Evolutionary conservation across 2,329 filamentous ascomycete genomes (phyloP).

Genomic region (Zelopaecilomyces penicillatus): DNA sequence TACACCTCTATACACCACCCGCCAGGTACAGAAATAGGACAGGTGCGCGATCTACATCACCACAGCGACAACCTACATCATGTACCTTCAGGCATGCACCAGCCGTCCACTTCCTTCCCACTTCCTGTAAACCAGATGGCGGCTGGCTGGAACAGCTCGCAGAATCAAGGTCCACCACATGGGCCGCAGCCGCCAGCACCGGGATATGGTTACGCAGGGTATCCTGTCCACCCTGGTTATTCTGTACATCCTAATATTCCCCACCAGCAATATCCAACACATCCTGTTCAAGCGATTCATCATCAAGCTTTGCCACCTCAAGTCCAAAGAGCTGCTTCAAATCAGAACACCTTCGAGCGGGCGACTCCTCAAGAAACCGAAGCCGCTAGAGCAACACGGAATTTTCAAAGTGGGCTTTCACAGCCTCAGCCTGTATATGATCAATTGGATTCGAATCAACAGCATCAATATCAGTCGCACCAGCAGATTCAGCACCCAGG

Average conservation of each 20-base stretch:
- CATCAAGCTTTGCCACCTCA: slow-evolving; percentile 48
- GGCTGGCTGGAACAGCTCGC: slow-evolving; percentile 1
- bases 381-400: slow-evolving; percentile 9
- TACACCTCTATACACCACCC: slow-evolving; percentile 37
- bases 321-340: slow-evolving; percentile 45
- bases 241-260: slow-evolving; percentile 6
- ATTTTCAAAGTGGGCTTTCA: background rate
- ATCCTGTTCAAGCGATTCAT: slow-evolving; percentile 19
- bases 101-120: slow-evolving; percentile 24
- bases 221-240: background rate
- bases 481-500: no score
- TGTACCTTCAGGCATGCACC: slow-evolving; percentile 22
- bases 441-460: slow-evolving; percentile 9
- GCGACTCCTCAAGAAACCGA: slow-evolving; percentile 7
- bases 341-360: slow-evolving; percentile 25
- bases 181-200: slow-evolving; percentile 11
- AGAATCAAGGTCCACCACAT: slow-evolving; percentile 10
- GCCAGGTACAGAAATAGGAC: slow-evolving; percentile 33
- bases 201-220: slow-evolving; percentile 5
- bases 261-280: slow-evolving; percentile 16
- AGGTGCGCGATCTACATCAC: slow-evolving; percentile 51
- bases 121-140: slow-evolving; percentile 14
- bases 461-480: no score
- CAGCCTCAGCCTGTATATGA: slow-evolving; percentile 7
- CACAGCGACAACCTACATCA: slow-evolving; percentile 39